Evolutionary conservation across 2,329 filamentous ascomycete species (phyloP), one percentile per base, ranked within the genome.

Genomic region (Colletotrichum spaethianum): DNA sequence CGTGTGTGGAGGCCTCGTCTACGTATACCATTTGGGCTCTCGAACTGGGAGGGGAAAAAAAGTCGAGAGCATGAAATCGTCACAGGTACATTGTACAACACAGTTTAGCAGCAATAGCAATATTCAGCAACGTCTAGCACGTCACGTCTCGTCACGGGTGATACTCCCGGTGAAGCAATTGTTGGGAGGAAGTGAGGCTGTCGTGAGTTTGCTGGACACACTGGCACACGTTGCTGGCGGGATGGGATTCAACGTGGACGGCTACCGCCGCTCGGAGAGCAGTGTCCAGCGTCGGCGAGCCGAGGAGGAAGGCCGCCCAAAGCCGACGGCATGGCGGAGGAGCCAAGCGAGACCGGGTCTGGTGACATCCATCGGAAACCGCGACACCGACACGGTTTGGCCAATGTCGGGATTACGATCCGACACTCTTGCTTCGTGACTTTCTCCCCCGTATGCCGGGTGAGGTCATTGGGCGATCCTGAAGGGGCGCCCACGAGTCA

Each of bases 11-110:
- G n/a, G 59, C 18, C 59, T 52, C 16, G n/a, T 63, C 36, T 60
- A 60, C 53, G 62, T 38, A 70, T 60, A 65, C 67, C 62, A 66
- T 40, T 40, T 23, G 62, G 67, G 62, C 46, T 36, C 62, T 63
- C 36, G 33, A 64, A 59, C 48, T 16, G 28, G 20, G 16, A 26
- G n/a, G 4, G 46, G 52, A 62, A 42, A 36, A 26, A 53, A 52
- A 36, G 26, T 23, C 38, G 26, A 33, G 40, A 14, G 38, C 1
- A 44, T 16, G 26, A 50, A 26, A 12, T 38, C 3, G 23, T 28
- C 18, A 14, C 28, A 66, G 63, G 44, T 53, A 53, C 44, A 46
- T 14, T 44, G 53, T 55, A 70, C 48, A 55, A 63, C 48, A 55
- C 40, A 16, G 11, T 1, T n/a, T n/a, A n/a, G n/a, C n/a, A n/a